Conservation (phyloP, 192 early-diverging fungal species). For the Podila clonocystis region DNA sequence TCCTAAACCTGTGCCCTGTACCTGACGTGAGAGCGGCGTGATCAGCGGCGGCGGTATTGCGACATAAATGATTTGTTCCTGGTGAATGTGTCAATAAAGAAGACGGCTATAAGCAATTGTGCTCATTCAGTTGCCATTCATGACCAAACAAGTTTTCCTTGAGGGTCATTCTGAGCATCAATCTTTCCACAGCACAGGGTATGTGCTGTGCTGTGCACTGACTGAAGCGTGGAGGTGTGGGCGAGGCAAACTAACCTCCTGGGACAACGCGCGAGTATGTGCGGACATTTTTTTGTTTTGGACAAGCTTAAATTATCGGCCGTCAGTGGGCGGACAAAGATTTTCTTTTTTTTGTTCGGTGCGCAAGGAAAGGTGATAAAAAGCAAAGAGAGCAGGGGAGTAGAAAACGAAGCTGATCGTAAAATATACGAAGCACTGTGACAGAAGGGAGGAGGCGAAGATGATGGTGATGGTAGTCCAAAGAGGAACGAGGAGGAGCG, state of each 20-base stretch:
- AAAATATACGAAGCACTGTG: background rate
- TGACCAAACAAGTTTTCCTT: too few species aligned
- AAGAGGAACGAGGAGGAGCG: background rate
- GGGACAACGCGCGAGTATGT: too few species aligned
- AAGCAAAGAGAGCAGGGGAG: background rate
- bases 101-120: background rate
- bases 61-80: constrained; percentile 17
- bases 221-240: too few species aligned
- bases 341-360: too few species aligned
- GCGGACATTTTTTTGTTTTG: too few species aligned
- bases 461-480: background rate
- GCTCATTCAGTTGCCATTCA: constrained; percentile 1
- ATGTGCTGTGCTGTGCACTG: too few species aligned
- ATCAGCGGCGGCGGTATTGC: constrained; percentile 37
- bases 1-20: constrained; percentile 5
- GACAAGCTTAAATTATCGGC: too few species aligned
- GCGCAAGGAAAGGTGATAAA: background rate
- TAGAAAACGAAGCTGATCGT: background rate
- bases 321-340: too few species aligned
- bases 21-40: constrained; percentile 18
- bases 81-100: background rate
- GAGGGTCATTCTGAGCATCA: background rate
- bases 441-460: background rate
- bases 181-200: too few species aligned
- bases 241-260: too few species aligned